A percentile compares a stretch with the other conserved stretches of the same genome.
Evolutionary conservation across 2,329 filamentous ascomycete genomes (phyloP).

Genomic region (Aspergillus pseudoglaucus): DNA sequence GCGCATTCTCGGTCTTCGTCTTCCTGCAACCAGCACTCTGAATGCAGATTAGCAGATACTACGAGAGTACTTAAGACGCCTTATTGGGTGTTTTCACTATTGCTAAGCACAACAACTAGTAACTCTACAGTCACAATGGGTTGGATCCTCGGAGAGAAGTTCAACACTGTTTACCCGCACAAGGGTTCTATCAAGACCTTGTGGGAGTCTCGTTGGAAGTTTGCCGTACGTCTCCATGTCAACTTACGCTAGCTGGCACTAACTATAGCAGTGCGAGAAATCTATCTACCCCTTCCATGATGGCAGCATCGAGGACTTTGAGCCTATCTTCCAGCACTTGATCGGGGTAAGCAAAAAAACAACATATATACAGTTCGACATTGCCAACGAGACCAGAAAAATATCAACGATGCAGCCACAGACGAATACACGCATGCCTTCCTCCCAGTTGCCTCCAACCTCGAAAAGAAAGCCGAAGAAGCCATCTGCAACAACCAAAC

Average conservation of each 20-base stretch:
- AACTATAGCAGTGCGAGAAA: constrained; percentile 44
- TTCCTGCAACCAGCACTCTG: too few relatives aligned
- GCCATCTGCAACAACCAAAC: constrained; percentile 45
- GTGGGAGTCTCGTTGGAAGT: constrained; percentile 73
- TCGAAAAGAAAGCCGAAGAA: constrained; percentile 49
- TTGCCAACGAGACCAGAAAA: constrained; percentile 30
- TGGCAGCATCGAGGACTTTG: constrained; percentile 60
- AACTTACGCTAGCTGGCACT: not conserved
- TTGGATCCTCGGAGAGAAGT: constrained; percentile 41
- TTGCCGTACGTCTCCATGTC: constrained; percentile 45
- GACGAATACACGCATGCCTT: constrained; percentile 59
- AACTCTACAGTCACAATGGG: not conserved
- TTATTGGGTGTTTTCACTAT: not conserved
- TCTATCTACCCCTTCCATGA: constrained; percentile 71
- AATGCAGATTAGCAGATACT: too few relatives aligned
- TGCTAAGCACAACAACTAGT: not conserved
- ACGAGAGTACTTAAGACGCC: not conserved
- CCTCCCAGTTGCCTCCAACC: constrained; percentile 54
- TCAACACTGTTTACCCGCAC: constrained; percentile 48
- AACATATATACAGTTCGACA: not conserved
- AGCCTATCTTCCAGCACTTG: constrained; percentile 60
- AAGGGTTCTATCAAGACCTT: constrained; percentile 55
- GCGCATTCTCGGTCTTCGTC: too few relatives aligned
- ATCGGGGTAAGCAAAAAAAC: constrained; percentile 41
- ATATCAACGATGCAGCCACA: constrained; percentile 60